phyloP scores from a whole-genome alignment of 768 basidiomycete species.

The Amanita pallidorosea region DNA sequence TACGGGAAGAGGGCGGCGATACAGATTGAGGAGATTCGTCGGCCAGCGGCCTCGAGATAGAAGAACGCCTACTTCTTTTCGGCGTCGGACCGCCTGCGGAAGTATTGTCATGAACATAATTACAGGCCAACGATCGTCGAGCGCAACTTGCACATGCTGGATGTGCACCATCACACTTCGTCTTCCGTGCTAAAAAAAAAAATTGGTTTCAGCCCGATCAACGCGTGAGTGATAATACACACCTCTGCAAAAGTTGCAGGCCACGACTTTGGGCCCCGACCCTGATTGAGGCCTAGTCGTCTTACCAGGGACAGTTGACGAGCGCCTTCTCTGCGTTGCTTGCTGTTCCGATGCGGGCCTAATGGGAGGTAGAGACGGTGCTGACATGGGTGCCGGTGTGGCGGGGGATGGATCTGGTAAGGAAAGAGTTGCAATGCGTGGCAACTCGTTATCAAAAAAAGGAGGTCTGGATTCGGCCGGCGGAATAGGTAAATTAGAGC shows the following conservation, averaged over 20 bases:
- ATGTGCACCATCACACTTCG: constrained; percentile 81
- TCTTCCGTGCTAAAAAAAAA: constrained; percentile 62
- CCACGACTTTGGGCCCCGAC: constrained; percentile 78
- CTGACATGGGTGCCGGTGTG: constrained; percentile 48
- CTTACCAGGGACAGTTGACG: constrained; percentile 58
- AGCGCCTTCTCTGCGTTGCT: constrained; percentile 58
- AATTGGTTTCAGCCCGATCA: not conserved
- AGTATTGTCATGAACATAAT: constrained; percentile 62
- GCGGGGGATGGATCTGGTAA: constrained; percentile 46
- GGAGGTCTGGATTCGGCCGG: constrained; percentile 27
- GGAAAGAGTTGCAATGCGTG: constrained; percentile 62
- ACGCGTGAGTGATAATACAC: constrained; percentile 15
- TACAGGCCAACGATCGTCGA: constrained; percentile 65
- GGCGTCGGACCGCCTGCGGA: constrained; percentile 22
- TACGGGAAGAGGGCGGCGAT: constrained; percentile 47
- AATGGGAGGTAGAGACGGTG: constrained; percentile 51
- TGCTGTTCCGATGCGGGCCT: constrained; percentile 59
- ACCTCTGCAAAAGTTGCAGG: constrained; percentile 87
- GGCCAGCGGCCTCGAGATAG: constrained; percentile 35
- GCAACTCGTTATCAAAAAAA: constrained; percentile 55
- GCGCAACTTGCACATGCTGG: constrained; percentile 79
- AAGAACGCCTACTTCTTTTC: constrained; percentile 44
- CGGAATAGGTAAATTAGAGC: constrained; percentile 20
- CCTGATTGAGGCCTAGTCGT: constrained; percentile 45
- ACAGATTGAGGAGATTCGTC: constrained; percentile 32